Conservation (phyloP, 2,329 filamentous ascomycete genomes). For the Botrytis fragariae region DNA sequence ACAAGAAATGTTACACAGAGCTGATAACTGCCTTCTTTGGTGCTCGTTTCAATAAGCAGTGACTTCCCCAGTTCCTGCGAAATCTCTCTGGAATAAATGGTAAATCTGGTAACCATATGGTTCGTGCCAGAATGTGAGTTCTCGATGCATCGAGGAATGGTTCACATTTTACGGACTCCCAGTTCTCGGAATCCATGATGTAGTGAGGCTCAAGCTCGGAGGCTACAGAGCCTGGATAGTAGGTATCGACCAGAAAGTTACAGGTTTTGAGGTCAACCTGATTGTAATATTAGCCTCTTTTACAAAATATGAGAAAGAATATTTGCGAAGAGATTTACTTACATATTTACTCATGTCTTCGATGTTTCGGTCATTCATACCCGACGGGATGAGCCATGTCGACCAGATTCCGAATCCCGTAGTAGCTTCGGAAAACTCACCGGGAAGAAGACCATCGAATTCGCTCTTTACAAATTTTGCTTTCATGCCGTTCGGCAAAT, state of each 20-base stretch:
- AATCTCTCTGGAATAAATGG: conserved; percentile 66
- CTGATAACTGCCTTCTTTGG: conserved; percentile 13
- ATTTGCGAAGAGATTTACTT: conserved; percentile 35
- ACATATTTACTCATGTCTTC: conserved; percentile 88
- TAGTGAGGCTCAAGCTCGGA: conserved; percentile 79
- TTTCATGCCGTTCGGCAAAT: conserved; percentile 76
- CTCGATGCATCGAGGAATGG: conserved; percentile 76
- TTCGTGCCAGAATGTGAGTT: conserved; percentile 71
- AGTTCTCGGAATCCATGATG: conserved; percentile 67
- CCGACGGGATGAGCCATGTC: conserved; percentile 74
- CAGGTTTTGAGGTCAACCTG: conserved; percentile 70
- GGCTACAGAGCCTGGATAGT: conserved; percentile 59
- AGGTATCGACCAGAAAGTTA: conserved; percentile 83
- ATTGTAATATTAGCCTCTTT: background rate
- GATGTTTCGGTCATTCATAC: conserved; percentile 89
- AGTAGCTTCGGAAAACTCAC: conserved; percentile 77
- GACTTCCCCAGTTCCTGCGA: conserved; percentile 78
- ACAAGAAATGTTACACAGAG: background rate
- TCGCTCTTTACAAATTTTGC: conserved; percentile 90
- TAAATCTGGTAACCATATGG: conserved; percentile 77
- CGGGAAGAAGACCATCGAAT: conserved; percentile 84
- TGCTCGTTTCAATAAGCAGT: conserved; percentile 74
- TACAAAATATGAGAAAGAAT: no score
- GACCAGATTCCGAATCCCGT: conserved; percentile 68
- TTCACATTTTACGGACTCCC: conserved; percentile 74